Conservation (phyloP, 2,329 filamentous ascomycete species). For the Diaporthe sp. region DNA sequence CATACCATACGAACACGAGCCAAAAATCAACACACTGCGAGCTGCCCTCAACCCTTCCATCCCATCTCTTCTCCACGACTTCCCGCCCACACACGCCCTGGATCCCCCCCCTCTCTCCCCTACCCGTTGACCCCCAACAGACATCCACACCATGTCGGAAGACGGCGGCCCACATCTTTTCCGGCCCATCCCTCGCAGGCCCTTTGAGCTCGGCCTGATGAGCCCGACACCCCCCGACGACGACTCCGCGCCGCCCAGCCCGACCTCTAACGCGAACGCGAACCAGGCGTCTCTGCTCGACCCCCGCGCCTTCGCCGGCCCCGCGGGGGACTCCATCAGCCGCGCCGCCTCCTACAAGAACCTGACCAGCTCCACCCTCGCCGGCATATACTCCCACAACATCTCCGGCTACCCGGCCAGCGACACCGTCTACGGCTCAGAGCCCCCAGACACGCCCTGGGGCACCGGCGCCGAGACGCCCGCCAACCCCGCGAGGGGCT, state of each 20-base stretch:
- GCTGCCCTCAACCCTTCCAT: constrained; percentile 17
- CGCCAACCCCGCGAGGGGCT: constrained; percentile 53
- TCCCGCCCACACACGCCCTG: not conserved
- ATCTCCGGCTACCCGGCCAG: constrained; percentile 62
- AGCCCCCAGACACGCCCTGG: constrained; percentile 77
- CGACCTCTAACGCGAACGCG: constrained; percentile 59
- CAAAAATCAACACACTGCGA: constrained; percentile 6
- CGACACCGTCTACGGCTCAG: constrained; percentile 59
- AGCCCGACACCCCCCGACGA: constrained; percentile 60
- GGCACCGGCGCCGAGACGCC: constrained; percentile 83
- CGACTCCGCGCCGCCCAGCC: constrained; percentile 47
- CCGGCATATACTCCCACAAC: constrained; percentile 87
- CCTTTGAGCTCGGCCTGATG: constrained; percentile 73
- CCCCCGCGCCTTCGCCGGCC: constrained; percentile 47
- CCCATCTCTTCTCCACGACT: not conserved
- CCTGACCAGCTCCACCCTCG: constrained; percentile 89
- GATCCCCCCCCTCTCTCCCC: too few relatives aligned
- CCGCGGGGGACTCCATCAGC: constrained; percentile 62
- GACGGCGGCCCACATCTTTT: constrained; percentile 67
- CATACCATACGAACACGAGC: constrained; percentile 8
- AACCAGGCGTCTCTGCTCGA: constrained; percentile 50
- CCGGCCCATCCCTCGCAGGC: constrained; percentile 79
- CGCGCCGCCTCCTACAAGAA: constrained; percentile 86
- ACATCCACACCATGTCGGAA: constrained; percentile 52
- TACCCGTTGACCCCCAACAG: not conserved